Base-by-base conservation (phyloP, 2,329 filamentous ascomycete genomes). In the Colletotrichum magnum region DNA sequence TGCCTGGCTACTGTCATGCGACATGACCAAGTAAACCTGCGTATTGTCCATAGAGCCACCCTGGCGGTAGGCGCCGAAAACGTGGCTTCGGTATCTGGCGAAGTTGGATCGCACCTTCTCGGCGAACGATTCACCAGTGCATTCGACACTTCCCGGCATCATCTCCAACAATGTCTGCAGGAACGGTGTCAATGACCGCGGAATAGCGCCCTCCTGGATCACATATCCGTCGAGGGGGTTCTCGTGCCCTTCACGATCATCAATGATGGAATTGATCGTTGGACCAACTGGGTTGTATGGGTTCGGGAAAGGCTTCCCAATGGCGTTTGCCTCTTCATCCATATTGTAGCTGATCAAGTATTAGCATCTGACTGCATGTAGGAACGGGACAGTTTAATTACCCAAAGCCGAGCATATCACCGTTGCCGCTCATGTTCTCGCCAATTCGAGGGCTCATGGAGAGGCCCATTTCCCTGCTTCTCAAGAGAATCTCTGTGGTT, bases 21-120 rank as follows among this genome's bases (percentile, higher is more conserved):
- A 88, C 89, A 92, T 91, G 74, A 92, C 83, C 4, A 93, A 82
- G 75, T 91, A 92, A 0, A 89, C 84, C 67, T 90, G 87, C 0
- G 89, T 92, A 67, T 80, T 86, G 75, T 88, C 85, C 21, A 91
- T 79, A 18, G 88, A 88, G 0, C 90, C 88, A 6, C 83, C 81
- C 6, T 80, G 80, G 60, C 80, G 84, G 71, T 90, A 90, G 0
- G 89, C 88, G 0, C 90, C 90, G 0, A 90, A 76, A 48, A 90
- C 79, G n/a, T 84, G 79, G 75, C 86, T 88, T 36, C 86, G 86
- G 51, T 82, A 79, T 26, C 82, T 80, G 6, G 87, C 83, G 41
- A 89, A 76, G 12, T 82, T 79, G 7, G 84, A 82, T 58, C 84
- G 84, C 0, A 87, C 74, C 18, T 77, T 81, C 7, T 84, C 78